Conservation (phyloP, 306 rosid genomes). For the Prunus campanulata region DNA sequence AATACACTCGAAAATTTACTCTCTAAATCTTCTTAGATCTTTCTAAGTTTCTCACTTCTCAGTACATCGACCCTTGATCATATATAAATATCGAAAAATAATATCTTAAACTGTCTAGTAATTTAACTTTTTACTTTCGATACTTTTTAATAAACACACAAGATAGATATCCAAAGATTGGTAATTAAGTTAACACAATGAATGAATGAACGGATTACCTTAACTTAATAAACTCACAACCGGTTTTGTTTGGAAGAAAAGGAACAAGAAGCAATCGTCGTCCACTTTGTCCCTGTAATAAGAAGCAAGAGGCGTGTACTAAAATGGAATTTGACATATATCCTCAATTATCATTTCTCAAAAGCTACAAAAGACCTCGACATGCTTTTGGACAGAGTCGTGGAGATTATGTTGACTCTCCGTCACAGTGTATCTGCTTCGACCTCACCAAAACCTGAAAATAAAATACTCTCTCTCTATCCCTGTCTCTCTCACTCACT, state of each 20-base stretch:
- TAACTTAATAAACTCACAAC: background rate
- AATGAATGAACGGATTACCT: background rate
- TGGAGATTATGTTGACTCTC: slow-evolving; percentile 58
- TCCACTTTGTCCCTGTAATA: slow-evolving; percentile 28
- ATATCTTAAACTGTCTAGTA: no score
- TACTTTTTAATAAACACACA: no score
- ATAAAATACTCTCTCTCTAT: background rate
- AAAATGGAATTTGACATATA: slow-evolving; percentile 25
- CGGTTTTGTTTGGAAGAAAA: background rate
- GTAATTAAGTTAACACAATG: background rate
- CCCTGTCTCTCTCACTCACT: slow-evolving; percentile 7
- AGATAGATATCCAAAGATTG: background rate
- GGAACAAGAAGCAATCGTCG: background rate
- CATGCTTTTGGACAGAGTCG: slow-evolving; percentile 46
- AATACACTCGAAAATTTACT: no score
- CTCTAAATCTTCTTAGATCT: no score
- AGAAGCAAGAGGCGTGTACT: slow-evolving; percentile 20
- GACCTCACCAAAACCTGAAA: slow-evolving; percentile 31
- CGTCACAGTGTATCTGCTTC: slow-evolving; percentile 44
- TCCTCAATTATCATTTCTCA: slow-evolving; percentile 15
- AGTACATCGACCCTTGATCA: background rate
- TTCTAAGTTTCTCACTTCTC: no score
- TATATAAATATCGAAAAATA: background rate
- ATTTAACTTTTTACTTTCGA: no score
- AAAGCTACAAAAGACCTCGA: slow-evolving; percentile 63